Base-by-base conservation (phyloP, 768 basidiomycete species). In the Leucocoprinus leucothites region DNA sequence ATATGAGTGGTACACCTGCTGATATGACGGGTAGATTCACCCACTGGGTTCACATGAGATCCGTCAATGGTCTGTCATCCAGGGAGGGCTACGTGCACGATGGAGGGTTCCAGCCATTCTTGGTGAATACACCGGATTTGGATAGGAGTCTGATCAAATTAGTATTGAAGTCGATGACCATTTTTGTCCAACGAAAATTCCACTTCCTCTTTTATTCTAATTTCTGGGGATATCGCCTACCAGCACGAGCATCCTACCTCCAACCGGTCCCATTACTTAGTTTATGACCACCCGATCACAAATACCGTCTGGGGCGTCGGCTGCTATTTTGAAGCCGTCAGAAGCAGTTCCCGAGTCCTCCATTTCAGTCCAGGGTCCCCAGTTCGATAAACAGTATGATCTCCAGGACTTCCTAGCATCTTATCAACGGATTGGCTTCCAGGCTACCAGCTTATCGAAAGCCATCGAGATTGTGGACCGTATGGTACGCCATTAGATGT, bases 391-490 rank as follows among this genome's bases (percentile, higher is more conserved):
- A n/a, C 69, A 76, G 1, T 65, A 82, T 19, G 83, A 84, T 45
- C 74, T 99, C 24, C 75, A 86, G 42, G 73, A 80, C 34, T 80
- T 99, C 59, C 71, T 99, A 36, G 67, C 73, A 34, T 86, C 82
- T 63, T 99, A 97, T 72, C 85, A 90, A 65, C 82, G 86, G 31
- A 97, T 98, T 50, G 97, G 97, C 18, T 99, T 98, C 66, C 97
- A 99, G 69, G 97, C 97, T n/a, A 95, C 86, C 51, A 93, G 91
- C 55, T 73, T 99, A 1, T 90, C 90, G 2, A 83, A 79, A 61
- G 96, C 95, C 1, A 91, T 98, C 42, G 81, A 89, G 25, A 87
- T 97, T 50, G 89, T 98, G 24, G 87, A 98, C 67, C 84, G 84
- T 65, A 99, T 99, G 97, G 96, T 94, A 56, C 28, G 72, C 62